Conservation (phyloP, 768 basidiomycete genomes). For the Crassisporium funariophilum region DNA sequence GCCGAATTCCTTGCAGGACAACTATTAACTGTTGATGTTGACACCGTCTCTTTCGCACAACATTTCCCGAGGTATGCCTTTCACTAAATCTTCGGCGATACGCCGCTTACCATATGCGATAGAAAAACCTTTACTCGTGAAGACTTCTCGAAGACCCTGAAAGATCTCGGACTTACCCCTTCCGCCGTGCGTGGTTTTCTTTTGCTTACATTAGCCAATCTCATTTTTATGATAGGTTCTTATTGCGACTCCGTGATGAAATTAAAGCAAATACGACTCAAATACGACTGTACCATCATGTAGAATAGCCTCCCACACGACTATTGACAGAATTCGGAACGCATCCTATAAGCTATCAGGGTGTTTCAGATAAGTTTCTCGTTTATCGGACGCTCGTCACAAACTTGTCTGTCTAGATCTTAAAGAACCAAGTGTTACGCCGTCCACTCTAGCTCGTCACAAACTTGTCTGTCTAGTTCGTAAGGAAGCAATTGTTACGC, state of each 20-base stretch:
- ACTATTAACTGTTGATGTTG: constrained; percentile 65
- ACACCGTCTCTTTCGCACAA: constrained; percentile 75
- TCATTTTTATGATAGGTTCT: constrained; percentile 44
- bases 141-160: constrained; percentile 81
- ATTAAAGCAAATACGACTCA: not conserved
- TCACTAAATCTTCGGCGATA: constrained; percentile 1
- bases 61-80: constrained; percentile 79
- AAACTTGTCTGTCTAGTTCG: no score
- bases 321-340: not conserved
- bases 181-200: constrained; percentile 65
- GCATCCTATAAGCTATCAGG: no score
- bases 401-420: no score
- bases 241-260: constrained; percentile 47
- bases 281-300: constrained; percentile 15
- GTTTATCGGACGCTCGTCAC: no score
- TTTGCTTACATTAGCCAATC: not conserved
- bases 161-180: constrained; percentile 86
- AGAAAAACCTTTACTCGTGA: constrained; percentile 77
- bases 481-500: no score
- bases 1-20: constrained; percentile 88
- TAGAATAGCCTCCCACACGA: constrained; percentile 1
- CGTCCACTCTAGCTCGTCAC: no score
- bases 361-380: not conserved
- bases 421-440: no score
- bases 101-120: not conserved